Percentiles rank a stretch among this genome's conserved stretches.
Conservation (phyloP, 208 protist genomes). For the Wallacemonas sp. region DNA sequence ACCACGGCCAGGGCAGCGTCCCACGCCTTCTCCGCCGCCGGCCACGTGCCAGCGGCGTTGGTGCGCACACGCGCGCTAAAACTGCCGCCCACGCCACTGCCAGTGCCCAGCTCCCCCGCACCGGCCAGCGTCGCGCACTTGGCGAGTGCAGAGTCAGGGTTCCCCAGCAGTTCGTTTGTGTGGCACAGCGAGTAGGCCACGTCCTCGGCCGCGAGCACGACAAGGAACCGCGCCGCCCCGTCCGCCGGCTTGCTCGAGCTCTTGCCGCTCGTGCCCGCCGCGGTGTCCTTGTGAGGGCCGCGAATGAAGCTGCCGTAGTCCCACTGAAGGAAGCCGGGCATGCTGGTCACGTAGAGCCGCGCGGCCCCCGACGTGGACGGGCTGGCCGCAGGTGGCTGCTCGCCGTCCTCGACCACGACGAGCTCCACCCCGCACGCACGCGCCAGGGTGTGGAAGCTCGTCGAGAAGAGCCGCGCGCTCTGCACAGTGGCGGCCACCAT, state of each 20-base stretch:
- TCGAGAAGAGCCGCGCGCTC: not conserved
- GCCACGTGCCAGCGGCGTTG: not conserved
- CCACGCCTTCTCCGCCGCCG: slow-evolving; percentile 14
- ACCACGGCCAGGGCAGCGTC: not conserved
- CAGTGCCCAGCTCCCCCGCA: not conserved
- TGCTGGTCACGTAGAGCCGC: slow-evolving; percentile 8
- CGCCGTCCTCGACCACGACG: slow-evolving; percentile 11
- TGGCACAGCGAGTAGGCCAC: not conserved
- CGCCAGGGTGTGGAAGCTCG: not conserved
- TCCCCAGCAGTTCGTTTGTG: not conserved
- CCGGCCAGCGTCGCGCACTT: not conserved
- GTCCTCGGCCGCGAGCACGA: slow-evolving; percentile 11
- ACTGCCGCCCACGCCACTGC: not conserved
- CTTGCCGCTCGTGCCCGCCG: not conserved
- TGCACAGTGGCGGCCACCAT: not conserved
- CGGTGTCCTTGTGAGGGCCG: not conserved
- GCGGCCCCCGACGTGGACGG: not conserved
- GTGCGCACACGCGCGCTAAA: not conserved
- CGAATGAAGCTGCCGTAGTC: slow-evolving; percentile 2
- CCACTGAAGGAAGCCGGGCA: slow-evolving; percentile 15
- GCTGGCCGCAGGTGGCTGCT: not conserved
- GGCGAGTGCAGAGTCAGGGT: not conserved
- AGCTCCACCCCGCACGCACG: slow-evolving; percentile 14
- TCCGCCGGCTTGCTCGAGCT: not conserved
- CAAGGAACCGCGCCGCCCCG: not conserved